These are phyloP conservation scores for Litchi chinensis DNA, from an alignment of 345 rosid species.

Conservation along the genomic window DNA sequence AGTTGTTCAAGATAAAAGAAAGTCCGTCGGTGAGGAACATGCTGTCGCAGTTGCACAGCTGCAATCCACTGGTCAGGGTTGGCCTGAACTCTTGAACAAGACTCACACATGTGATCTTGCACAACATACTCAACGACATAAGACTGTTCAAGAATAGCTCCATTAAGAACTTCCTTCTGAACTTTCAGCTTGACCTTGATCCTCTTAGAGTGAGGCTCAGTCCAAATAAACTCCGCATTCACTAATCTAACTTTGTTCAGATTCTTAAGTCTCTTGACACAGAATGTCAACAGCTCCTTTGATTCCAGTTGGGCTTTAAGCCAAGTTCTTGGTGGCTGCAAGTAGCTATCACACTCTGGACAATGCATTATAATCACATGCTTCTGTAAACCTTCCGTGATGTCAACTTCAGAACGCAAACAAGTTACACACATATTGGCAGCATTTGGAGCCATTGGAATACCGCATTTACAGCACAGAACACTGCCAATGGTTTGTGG, in stretches of 20 bases:
- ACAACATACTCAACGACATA: constrained; percentile 29
- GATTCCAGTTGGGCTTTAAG: constrained; percentile 24
- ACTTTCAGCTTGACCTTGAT: constrained; percentile 32
- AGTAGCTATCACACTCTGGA: constrained; percentile 21
- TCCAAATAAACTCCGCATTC: constrained; percentile 18
- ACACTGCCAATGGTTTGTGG: constrained; percentile 22
- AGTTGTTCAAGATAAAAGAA: constrained; percentile 22
- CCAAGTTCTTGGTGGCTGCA: constrained; percentile 23
- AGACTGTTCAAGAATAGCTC: constrained; percentile 36
- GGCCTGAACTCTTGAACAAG: constrained; percentile 32
- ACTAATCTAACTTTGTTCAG: constrained; percentile 16
- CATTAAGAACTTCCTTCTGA: constrained; percentile 39
- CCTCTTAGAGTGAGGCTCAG: constrained; percentile 25
- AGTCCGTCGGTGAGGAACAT: constrained; percentile 19
- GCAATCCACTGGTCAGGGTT: constrained; percentile 27
- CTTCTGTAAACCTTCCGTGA: constrained; percentile 24
- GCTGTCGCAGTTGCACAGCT: constrained; percentile 17
- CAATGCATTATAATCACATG: constrained; percentile 13
- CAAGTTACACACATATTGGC: constrained; percentile 21
- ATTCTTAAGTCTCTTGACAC: constrained; percentile 23
- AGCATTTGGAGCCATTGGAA: constrained; percentile 24
- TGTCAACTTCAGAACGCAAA: constrained; percentile 27
- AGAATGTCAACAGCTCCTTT: constrained; percentile 20
- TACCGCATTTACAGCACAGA: constrained; percentile 26
- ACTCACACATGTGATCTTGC: constrained; percentile 33